Evolutionary conservation across 140 eudicot genomes (phyloP), one percentile per base, ranked within the genome.

Genomic region (Erigeron philadelphicus): DNA sequence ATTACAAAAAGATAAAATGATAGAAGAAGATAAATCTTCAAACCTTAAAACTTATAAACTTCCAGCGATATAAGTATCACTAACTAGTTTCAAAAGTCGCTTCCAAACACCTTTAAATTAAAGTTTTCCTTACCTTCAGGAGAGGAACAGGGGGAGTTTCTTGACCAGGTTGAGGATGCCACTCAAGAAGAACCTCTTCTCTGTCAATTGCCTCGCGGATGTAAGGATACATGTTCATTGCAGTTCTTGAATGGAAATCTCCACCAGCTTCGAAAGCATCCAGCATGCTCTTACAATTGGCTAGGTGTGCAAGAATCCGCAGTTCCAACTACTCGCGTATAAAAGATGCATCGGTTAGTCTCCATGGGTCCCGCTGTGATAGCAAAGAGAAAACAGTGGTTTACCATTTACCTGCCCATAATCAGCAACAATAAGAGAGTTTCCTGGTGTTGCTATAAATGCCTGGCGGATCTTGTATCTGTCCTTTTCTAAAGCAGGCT

Each of bases 81-180:
- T 31, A 31, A 31, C 38, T 31, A 31, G 38, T 31, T 31, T 2
- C 38, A 31, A 31, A 31, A 31, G 4, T 31, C 38, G 38, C 38
- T 31, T 12, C 1, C 31, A 60, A 44, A 31, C 9, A 12, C 9
- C 2, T 1, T 0, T 13, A 9, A 40, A 40, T 7, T 40, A 41
- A 23, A 69, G 9, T 52, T n/a, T 0, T 3, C 2, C 17, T 46
- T 78, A 93, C 98, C 93, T 93, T 93, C 40, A 93, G 73, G 41
- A 93, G 75, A n/a, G 98, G 98, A 66, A 80, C 98, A 5, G 98
- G 98, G 68, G 98, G 98, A 78, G 67, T 86, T 68, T 93, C 98
- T 82, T 93, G 84, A 72, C 90, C 98, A 58, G 96, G 90, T 79
- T 75, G 78, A 56, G 96, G 90, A 68, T 89, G 84, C 98, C 98